phyloP scores from a whole-genome alignment of 257 asterid genomes.

The Solanum pinnatisectum region DNA sequence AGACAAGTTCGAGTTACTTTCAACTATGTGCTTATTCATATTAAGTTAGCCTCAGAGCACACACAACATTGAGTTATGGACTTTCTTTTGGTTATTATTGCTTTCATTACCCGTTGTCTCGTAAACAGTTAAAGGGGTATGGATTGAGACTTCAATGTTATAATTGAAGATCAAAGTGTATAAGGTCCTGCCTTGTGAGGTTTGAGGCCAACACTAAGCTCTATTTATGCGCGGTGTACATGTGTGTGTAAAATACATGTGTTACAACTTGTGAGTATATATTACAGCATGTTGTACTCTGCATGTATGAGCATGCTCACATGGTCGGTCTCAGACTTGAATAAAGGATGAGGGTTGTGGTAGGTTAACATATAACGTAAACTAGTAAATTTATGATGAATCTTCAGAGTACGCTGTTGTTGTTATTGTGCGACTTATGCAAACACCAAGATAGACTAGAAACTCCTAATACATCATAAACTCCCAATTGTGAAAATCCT shows the following conservation, averaged over 20 bases:
- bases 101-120: no score
- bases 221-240: neutral
- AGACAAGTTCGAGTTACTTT: neutral
- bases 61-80: neutral
- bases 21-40: neutral
- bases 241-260: neutral
- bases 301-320: neutral
- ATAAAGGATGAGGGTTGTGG: neutral
- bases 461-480: neutral
- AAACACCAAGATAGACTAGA: neutral
- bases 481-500: neutral
- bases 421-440: neutral
- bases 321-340: neutral
- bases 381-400: neutral
- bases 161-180: no score
- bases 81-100: no score
- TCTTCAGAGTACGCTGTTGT: neutral
- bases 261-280: neutral
- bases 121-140: no score
- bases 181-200: neutral
- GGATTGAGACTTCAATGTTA: neutral
- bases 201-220: neutral
- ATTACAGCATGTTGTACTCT: neutral
- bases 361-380: neutral
- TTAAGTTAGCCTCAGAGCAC: neutral